These are phyloP conservation scores for Taphrina pruni DNA, from an alignment of 1,139 yeast species.

Conservation along the genomic window DNA sequence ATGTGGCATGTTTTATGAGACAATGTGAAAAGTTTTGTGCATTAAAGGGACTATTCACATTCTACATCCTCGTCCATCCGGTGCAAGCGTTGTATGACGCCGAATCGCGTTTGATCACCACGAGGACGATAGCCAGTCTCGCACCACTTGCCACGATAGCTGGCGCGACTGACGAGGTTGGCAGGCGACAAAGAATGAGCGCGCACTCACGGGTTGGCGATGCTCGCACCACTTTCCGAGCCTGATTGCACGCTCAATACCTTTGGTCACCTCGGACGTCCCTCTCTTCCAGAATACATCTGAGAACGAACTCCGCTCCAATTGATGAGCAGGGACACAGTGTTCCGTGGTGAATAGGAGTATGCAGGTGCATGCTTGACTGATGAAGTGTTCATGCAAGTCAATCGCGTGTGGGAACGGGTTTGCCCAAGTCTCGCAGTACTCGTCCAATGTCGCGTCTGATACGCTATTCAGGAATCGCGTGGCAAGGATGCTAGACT, in stretches of 20 bases:
- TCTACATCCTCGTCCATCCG: neutral
- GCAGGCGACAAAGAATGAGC: neutral
- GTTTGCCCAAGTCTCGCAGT: conserved; percentile 1
- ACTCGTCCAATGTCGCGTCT: neutral
- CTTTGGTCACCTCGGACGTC: neutral
- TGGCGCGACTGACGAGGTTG: neutral
- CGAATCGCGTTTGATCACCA: no score
- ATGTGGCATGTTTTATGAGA: neutral
- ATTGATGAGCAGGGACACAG: neutral
- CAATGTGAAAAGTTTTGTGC: neutral
- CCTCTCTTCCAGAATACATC: conserved; percentile 3
- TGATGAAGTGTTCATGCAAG: conserved; percentile 4
- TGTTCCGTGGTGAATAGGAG: neutral
- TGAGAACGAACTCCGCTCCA: neutral
- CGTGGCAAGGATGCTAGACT: conserved; percentile 6
- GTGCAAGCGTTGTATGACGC: no score
- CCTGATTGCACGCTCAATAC: conserved; percentile 18
- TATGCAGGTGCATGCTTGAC: conserved; percentile 13
- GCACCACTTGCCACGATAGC: neutral
- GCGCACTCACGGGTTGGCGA: neutral
- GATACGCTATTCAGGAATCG: conserved; percentile 2
- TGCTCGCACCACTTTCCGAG: conserved; percentile 9
- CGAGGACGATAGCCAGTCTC: neutral
- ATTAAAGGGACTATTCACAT: neutral
- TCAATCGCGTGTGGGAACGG: neutral